phyloP scores from a whole-genome alignment of 2,329 filamentous ascomycete genomes.

The Ceratocystis huliohia region DNA sequence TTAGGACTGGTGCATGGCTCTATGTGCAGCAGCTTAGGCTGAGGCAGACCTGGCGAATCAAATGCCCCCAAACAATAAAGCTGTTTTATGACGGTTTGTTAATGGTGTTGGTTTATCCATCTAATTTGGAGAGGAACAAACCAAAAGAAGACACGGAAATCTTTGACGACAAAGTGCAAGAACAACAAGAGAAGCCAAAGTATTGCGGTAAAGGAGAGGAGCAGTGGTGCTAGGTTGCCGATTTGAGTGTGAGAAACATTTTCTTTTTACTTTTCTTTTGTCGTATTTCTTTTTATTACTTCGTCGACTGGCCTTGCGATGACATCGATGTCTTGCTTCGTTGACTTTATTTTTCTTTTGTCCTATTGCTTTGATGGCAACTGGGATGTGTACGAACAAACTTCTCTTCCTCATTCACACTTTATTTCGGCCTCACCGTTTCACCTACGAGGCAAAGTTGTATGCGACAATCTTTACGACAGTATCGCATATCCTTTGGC shows the following conservation, averaged over 20 bases:
- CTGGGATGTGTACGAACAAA: conserved; percentile 5
- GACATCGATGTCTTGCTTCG: background rate
- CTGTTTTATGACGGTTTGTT: background rate
- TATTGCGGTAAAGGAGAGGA: background rate
- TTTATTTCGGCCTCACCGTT: background rate
- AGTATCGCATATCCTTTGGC: background rate
- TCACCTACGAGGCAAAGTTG: background rate
- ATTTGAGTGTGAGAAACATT: background rate
- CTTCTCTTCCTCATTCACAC: background rate
- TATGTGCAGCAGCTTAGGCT: background rate
- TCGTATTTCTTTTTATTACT: background rate
- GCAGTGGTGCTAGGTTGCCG: no score
- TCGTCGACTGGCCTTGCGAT: background rate
- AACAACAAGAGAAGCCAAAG: background rate
- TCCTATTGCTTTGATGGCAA: background rate
- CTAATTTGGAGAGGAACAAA: background rate
- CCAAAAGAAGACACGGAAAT: background rate
- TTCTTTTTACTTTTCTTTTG: conserved; percentile 1
- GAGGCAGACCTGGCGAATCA: conserved; percentile 7
- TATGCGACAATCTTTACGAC: background rate
- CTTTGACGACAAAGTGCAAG: background rate
- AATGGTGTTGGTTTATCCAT: conserved; percentile 3
- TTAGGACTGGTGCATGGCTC: background rate
- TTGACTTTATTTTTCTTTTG: background rate
- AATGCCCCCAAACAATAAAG: background rate